Evolutionary conservation across 441 rosid genomes (phyloP).

Genomic region (Populus hybrid): DNA sequence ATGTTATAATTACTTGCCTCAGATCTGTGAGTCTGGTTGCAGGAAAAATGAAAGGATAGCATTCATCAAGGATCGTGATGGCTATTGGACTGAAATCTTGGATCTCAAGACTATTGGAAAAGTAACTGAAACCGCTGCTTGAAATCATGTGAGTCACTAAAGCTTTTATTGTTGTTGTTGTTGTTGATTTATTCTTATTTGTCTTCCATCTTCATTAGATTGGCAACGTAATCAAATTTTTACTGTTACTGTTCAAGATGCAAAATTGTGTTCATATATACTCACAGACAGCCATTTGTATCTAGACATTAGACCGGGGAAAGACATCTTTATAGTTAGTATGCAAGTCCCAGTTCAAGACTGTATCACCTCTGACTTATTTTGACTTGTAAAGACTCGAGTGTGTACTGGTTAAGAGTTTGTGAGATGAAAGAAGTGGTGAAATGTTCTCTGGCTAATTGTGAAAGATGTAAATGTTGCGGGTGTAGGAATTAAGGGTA

Average conservation of each 20-base stretch:
- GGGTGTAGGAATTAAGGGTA: no score
- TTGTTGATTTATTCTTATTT: background rate
- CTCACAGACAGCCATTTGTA: background rate
- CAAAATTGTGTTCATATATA: no score
- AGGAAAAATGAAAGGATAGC: constrained; percentile 91
- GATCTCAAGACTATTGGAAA: constrained; percentile 52
- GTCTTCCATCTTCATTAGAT: background rate
- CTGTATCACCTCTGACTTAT: no score
- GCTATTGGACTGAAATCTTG: constrained; percentile 96
- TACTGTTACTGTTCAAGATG: no score
- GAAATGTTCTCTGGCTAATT: no score
- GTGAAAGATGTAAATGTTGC: no score
- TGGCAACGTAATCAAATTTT: no score
- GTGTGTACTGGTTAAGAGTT: background rate
- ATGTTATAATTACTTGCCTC: background rate
- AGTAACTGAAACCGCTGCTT: constrained; percentile 31
- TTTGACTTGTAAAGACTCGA: background rate
- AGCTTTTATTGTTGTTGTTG: background rate
- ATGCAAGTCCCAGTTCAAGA: no score
- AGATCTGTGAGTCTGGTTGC: constrained; percentile 20
- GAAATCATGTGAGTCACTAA: constrained; percentile 14
- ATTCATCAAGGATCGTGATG: constrained; percentile 95
- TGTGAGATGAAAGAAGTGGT: background rate
- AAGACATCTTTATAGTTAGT: background rate
- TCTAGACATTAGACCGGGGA: background rate